Conservation (phyloP, 148 eudicot genomes). For the Chenopodium formosanum region DNA sequence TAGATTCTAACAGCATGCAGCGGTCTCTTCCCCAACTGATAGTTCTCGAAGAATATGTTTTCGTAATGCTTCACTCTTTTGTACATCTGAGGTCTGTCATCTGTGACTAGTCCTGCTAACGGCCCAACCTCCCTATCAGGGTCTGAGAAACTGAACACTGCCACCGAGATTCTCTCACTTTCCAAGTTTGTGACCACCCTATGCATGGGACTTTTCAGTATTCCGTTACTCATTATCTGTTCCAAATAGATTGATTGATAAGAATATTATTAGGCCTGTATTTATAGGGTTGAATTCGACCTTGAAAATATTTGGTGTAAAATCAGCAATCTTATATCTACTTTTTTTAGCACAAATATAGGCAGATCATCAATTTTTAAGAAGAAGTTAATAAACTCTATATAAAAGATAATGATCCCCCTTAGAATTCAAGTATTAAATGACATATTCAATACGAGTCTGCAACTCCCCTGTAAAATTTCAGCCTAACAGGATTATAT, state of each 20-base stretch:
- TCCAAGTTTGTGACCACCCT: slow-evolving; percentile 47
- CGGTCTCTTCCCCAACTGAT: slow-evolving; percentile 36
- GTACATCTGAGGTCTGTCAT: slow-evolving; percentile 40
- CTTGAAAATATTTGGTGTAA: neutral
- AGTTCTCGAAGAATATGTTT: slow-evolving; percentile 29
- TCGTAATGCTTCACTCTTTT: slow-evolving; percentile 34
- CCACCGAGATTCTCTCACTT: slow-evolving; percentile 42
- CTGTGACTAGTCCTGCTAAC: slow-evolving; percentile 33
- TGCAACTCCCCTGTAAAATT: neutral
- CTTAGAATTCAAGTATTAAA: neutral
- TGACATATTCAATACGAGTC: neutral
- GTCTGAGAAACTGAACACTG: slow-evolving; percentile 34
- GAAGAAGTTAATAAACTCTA: no score
- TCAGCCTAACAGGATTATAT: neutral
- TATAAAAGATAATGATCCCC: neutral
- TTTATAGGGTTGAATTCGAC: neutral
- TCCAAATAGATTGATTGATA: neutral
- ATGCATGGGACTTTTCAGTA: slow-evolving; percentile 49
- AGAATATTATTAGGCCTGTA: neutral
- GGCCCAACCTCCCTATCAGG: slow-evolving; percentile 44
- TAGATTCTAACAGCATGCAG: slow-evolving; percentile 31
- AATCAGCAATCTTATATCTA: neutral
- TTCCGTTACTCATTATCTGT: slow-evolving; percentile 56
- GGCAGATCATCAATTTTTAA: neutral
- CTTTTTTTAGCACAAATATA: neutral